Evolutionary conservation across 169 alveolate genomes (phyloP).

Genomic region (Cryptosporidium xiaoi): DNA sequence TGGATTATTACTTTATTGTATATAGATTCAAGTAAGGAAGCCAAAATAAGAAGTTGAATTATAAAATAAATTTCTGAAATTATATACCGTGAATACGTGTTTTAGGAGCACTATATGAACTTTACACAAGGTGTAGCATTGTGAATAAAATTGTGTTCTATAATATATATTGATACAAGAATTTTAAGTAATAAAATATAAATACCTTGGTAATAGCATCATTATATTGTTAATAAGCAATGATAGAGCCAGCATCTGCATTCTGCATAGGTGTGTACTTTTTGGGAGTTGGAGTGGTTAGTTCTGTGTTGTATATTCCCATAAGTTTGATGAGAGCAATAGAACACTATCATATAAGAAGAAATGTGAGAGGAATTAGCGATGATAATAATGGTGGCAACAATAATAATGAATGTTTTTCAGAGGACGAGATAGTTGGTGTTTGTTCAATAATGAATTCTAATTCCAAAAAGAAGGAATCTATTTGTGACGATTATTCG

Average conservation of each 20-base stretch:
- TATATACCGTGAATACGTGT: too few species aligned
- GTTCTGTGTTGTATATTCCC: slow-evolving; percentile 66
- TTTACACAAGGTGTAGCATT: too few species aligned
- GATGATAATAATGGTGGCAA: not conserved
- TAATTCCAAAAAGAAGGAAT: not conserved
- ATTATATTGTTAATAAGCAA: not conserved
- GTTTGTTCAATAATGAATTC: not conserved
- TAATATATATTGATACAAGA: too few species aligned
- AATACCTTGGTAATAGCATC: too few species aligned
- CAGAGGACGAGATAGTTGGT: not conserved
- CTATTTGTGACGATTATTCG: slow-evolving; percentile 4
- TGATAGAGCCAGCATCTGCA: slow-evolving; percentile 73
- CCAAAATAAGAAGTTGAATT: too few species aligned
- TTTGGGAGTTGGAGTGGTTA: slow-evolving; percentile 72
- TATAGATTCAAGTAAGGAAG: too few species aligned
- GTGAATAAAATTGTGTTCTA: too few species aligned
- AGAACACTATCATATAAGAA: slow-evolving; percentile 25
- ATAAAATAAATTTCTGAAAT: too few species aligned
- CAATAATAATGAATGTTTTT: not conserved
- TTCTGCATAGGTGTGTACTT: slow-evolving; percentile 69
- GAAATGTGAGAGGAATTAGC: not conserved
- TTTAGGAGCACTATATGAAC: too few species aligned
- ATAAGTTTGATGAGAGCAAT: slow-evolving; percentile 68
- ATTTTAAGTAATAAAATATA: too few species aligned
- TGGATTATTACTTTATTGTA: too few species aligned